These are phyloP conservation scores for Dactylellina cionopaga DNA, from an alignment of 2,329 filamentous ascomycete genomes.

Conservation along the genomic window DNA sequence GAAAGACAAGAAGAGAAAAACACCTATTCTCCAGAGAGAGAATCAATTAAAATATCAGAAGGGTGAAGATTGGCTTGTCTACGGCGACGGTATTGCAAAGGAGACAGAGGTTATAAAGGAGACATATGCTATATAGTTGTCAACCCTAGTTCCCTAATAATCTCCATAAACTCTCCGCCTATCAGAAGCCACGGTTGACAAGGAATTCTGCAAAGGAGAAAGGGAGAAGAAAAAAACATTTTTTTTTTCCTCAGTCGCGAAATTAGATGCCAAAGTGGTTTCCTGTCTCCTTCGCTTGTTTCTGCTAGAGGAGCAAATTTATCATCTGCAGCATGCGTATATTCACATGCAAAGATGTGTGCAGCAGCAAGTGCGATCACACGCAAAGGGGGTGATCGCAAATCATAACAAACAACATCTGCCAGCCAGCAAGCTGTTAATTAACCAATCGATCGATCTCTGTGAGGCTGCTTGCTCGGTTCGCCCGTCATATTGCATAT, in stretches of 20 bases:
- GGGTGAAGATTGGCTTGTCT: not conserved
- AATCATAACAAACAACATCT: constrained; percentile 31
- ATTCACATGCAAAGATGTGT: constrained; percentile 47
- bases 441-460: constrained; percentile 1
- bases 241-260: constrained; percentile 29
- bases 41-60: no score
- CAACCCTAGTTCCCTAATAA: no score
- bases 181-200: no score
- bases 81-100: not conserved
- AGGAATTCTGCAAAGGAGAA: not conserved
- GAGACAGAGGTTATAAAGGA: constrained; percentile 26
- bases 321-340: constrained; percentile 22
- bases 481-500: constrained; percentile 50
- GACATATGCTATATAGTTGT: no score
- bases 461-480: constrained; percentile 36
- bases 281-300: not conserved
- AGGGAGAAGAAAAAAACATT: constrained; percentile 5
- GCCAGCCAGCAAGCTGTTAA: not conserved
- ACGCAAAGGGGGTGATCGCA: no score
- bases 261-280: constrained; percentile 32
- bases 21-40: no score
- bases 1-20: constrained; percentile 15
- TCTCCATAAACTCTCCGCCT: no score
- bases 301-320: not conserved
- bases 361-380: constrained; percentile 20